These are phyloP conservation scores for Coemansia sp. DNA, from an alignment of 192 early-diverging fungal genomes.

Conservation along the genomic window DNA sequence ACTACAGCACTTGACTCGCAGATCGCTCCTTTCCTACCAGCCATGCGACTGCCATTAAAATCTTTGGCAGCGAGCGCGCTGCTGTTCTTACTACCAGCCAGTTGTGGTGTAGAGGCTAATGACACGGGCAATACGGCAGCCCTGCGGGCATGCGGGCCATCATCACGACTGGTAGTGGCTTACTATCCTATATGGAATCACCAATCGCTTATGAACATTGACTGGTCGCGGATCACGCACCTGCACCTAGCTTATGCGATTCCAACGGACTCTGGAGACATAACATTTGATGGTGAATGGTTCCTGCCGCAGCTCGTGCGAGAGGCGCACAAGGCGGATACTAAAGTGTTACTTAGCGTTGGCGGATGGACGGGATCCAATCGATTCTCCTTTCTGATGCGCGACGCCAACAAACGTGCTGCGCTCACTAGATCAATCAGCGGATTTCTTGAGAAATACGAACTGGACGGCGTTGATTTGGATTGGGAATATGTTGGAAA, in stretches of 20 bases:
- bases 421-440: constrained; percentile 61
- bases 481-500: constrained; percentile 68
- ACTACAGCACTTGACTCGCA: neutral
- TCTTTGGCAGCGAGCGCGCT: constrained; percentile 6
- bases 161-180: constrained; percentile 48
- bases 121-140: neutral
- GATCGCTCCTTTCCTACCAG: neutral
- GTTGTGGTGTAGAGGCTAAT: neutral
- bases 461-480: constrained; percentile 63
- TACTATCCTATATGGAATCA: constrained; percentile 52
- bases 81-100: neutral
- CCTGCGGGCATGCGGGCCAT: constrained; percentile 25
- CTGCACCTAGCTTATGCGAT: constrained; percentile 55
- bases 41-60: constrained; percentile 1
- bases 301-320: constrained; percentile 54
- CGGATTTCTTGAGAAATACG: constrained; percentile 55
- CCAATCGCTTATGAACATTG: constrained; percentile 49
- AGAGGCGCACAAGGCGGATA: constrained; percentile 45
- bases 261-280: constrained; percentile 43
- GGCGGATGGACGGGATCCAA: constrained; percentile 80
- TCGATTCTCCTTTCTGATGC: constrained; percentile 59
- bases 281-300: constrained; percentile 56
- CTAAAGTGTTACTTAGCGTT: constrained; percentile 61
- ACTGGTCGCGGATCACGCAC: constrained; percentile 45
- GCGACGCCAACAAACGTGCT: constrained; percentile 52